Conservation (phyloP, 345 rosid species). For the Aquilaria yunnanensis region DNA sequence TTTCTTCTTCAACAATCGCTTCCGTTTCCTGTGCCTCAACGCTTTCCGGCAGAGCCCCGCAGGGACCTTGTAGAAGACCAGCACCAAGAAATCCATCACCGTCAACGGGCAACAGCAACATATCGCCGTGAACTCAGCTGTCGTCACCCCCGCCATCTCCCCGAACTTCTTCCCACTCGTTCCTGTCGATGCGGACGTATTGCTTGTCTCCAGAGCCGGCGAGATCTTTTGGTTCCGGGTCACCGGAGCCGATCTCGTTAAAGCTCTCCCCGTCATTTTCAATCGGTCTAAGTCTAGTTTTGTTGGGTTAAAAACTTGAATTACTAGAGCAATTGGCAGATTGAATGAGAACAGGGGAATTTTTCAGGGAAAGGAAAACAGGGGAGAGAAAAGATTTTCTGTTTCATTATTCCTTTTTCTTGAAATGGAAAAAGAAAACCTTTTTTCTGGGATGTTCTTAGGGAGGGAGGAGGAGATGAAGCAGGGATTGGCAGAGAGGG, state of each 20-base stretch:
- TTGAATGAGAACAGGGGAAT: too few species aligned
- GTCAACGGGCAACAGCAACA: slow-evolving; percentile 66
- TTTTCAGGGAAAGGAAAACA: too few species aligned
- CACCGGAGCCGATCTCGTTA: slow-evolving; percentile 19
- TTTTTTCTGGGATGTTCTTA: too few species aligned
- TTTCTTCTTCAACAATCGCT: slow-evolving; percentile 8
- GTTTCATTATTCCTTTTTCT: too few species aligned
- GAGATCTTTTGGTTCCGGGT: slow-evolving; percentile 10
- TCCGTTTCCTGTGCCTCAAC: slow-evolving; percentile 31
- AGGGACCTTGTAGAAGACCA: slow-evolving; percentile 62
- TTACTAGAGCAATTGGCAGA: too few species aligned
- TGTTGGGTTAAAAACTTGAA: too few species aligned
- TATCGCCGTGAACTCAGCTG: slow-evolving; percentile 68
- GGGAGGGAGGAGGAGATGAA: too few species aligned
- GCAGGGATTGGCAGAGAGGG: too few species aligned
- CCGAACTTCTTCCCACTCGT: slow-evolving; percentile 25
- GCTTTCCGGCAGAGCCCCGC: slow-evolving; percentile 55
- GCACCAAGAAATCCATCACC: slow-evolving; percentile 49
- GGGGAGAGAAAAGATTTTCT: too few species aligned
- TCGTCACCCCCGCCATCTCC: slow-evolving; percentile 53
- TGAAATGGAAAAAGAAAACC: too few species aligned
- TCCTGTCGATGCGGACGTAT: background rate
- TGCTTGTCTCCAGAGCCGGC: too few species aligned
- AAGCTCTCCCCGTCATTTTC: slow-evolving; percentile 26
- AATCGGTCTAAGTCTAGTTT: too few species aligned